Evolutionary conservation across 2,329 filamentous ascomycete genomes (phyloP).

Genomic region (Xylaria sp.): DNA sequence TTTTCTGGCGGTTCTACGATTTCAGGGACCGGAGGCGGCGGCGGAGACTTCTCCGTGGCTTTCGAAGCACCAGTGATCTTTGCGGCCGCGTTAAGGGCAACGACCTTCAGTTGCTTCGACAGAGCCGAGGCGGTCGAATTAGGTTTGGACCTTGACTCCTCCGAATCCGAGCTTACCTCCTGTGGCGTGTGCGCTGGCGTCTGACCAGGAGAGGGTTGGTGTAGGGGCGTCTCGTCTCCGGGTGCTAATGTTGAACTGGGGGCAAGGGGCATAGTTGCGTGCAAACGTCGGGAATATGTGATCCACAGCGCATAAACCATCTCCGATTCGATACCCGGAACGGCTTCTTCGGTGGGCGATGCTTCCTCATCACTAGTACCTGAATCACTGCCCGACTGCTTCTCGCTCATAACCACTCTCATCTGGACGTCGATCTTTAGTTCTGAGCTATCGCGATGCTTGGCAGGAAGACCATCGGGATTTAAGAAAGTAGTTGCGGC

Average conservation of each 20-base stretch:
- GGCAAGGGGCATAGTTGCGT: conserved; percentile 69
- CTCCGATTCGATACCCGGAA: conserved; percentile 64
- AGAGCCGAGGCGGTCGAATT: conserved; percentile 50
- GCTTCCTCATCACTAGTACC: conserved; percentile 35
- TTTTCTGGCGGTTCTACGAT: conserved; percentile 55
- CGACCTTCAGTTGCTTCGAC: conserved; percentile 60
- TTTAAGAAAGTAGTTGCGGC: conserved; percentile 77
- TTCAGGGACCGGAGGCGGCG: conserved; percentile 41
- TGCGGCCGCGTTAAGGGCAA: conserved; percentile 56
- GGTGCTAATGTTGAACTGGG: conserved; percentile 64
- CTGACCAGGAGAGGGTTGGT: conserved; percentile 79
- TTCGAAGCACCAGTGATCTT: conserved; percentile 49
- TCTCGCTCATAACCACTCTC: conserved; percentile 91
- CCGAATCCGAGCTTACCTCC: conserved; percentile 59
- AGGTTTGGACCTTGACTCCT: conserved; percentile 46
- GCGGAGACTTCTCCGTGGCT: conserved; percentile 28
- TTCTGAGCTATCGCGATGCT: conserved; percentile 86
- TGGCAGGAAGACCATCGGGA: conserved; percentile 81
- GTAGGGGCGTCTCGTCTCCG: conserved; percentile 70
- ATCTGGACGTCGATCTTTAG: conserved; percentile 96
- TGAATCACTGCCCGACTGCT: conserved; percentile 48
- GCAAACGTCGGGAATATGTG: conserved; percentile 91
- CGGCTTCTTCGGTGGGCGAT: conserved; percentile 44
- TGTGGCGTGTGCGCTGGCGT: conserved; percentile 60
- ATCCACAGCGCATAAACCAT: conserved; percentile 96